Conservation (phyloP, 2,329 filamentous ascomycete genomes). For the Fusarium falciforme region DNA sequence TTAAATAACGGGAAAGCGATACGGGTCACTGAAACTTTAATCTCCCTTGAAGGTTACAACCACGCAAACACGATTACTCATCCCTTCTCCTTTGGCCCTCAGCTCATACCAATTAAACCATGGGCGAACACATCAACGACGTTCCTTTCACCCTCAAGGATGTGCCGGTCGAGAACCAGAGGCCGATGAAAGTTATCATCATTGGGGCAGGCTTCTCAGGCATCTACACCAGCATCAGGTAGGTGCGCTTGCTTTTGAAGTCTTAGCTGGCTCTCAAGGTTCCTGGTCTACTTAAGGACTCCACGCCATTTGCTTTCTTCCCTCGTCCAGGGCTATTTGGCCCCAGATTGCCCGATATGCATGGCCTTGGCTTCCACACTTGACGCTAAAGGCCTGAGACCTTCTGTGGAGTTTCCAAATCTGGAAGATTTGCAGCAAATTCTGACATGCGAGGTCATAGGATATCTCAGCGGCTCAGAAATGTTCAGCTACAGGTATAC, state of each 20-base stretch:
- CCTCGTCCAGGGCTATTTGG: too few relatives aligned
- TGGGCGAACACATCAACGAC: background rate
- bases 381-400: too few relatives aligned
- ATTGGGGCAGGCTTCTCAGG: constrained; percentile 25
- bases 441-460: background rate
- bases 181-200: constrained; percentile 9
- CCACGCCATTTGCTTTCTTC: too few relatives aligned
- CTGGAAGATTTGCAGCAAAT: too few relatives aligned
- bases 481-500: constrained; percentile 15
- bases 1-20: background rate
- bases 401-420: too few relatives aligned
- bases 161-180: constrained; percentile 16
- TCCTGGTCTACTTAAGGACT: too few relatives aligned
- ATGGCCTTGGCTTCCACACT: too few relatives aligned
- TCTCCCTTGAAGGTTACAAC: background rate
- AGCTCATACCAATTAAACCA: background rate
- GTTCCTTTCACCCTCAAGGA: constrained; percentile 10
- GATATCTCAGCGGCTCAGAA: constrained; percentile 10
- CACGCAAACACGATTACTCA: background rate
- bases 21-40: too few relatives aligned
- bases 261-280: background rate
- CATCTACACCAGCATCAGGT: constrained; percentile 21
- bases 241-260: background rate
- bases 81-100: background rate
- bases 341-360: too few relatives aligned